Evolutionary conservation across 1,284 basidiomycete genomes (phyloP).

Genomic region (Tylopilus sp.): DNA sequence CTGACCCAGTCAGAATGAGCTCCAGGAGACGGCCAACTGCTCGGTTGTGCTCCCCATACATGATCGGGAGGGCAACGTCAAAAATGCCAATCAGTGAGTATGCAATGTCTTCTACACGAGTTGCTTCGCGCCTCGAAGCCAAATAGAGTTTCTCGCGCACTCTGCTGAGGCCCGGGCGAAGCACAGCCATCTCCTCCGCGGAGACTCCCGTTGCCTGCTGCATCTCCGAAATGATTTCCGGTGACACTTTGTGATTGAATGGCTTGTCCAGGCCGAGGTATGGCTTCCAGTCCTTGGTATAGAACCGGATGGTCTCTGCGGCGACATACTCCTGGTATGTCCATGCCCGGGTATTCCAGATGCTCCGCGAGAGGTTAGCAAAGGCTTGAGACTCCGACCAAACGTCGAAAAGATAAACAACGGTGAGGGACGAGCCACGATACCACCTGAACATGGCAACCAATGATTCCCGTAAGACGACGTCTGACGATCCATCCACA

Average conservation of each 20-base stretch:
- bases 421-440: background rate
- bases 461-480: background rate
- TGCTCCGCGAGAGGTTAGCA: background rate
- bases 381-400: background rate
- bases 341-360: background rate
- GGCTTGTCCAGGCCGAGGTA: background rate
- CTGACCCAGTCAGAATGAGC: background rate
- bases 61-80: background rate
- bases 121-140: background rate
- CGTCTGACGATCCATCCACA: background rate
- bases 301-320: background rate
- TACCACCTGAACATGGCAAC: background rate
- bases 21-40: background rate
- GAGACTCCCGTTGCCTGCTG: background rate
- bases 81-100: background rate
- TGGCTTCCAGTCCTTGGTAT: background rate
- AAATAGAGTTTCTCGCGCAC: background rate
- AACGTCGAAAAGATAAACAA: background rate
- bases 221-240: background rate
- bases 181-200: background rate
- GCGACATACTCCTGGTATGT: background rate
- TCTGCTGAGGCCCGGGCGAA: background rate
- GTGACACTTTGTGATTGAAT: background rate
- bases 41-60: background rate
- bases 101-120: background rate